Base-by-base conservation (phyloP, 768 basidiomycete genomes). In the Termitomyces sp. region DNA sequence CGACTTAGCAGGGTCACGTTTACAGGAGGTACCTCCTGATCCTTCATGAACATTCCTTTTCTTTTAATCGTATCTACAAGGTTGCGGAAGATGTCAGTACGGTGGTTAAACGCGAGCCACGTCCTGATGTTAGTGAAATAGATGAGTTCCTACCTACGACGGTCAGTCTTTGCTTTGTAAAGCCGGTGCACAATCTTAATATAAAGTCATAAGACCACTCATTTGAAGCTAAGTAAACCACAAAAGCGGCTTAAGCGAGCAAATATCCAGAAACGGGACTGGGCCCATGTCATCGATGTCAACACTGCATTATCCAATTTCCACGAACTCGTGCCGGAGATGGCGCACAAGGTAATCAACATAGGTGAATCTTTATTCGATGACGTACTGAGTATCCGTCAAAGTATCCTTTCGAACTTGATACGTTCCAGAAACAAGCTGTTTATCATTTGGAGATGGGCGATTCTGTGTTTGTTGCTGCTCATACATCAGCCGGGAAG, bases 401-500 rank as follows among this genome's bases (percentile, higher is more conserved):
- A 43, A 50, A 93, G 94, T 99, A 98, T 73, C 95, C 97, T n/a
- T 99, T 99, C 72, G 93, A 97, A 68, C 80, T 99, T 31, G 97
- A 99, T 71, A 95, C 88, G 0, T 99, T 98, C 76, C 97, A 99
- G 71, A 98, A 98, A 70, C 94, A 98, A 69, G 97, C 97, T 1
- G 92, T 98, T 7, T 97, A 97, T 71, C 94, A 97, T 71, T 80
- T 99, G 18, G 97, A 99, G 71, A 85, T 91, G 78, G 97, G 95
- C 9, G 92, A 99, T 63, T 96, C 94, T 13, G 96, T 99, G 18
- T 99, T 99, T 69, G 95, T 99, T n/a, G 97, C 97, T 14, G 97
- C 97, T 5, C 97, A 99, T 73, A 99, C 97, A 4, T 95, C 92
- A n/a, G 97, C 97, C 16, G 97, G 97, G 34, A 99, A 99, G 73